phyloP scores from a whole-genome alignment of 78 protist species.

The Bigelowiella natans region DNA sequence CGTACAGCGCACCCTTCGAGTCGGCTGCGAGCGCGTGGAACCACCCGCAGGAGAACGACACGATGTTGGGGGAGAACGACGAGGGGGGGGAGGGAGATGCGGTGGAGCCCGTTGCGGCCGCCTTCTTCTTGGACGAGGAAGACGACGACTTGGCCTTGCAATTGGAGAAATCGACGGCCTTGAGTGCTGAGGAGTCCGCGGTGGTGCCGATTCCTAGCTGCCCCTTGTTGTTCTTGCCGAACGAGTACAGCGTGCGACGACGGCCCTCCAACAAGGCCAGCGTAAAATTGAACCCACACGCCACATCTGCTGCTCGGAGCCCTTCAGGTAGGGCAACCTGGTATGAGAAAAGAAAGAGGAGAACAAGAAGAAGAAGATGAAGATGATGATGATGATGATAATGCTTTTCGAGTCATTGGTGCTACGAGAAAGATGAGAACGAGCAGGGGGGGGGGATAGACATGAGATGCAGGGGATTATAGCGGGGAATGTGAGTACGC shows the following conservation, averaged over 20 bases:
- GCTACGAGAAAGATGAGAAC: no score
- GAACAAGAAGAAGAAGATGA: no score
- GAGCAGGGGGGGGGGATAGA: no score
- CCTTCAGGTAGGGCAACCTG: no score
- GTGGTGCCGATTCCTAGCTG: not conserved
- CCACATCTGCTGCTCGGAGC: not conserved
- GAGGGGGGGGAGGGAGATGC: not conserved
- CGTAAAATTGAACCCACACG: not conserved
- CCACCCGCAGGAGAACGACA: not conserved
- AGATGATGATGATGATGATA: no score
- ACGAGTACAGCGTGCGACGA: not conserved
- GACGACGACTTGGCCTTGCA: no score
- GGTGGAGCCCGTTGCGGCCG: no score
- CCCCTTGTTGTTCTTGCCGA: not conserved
- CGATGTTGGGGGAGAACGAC: not conserved
- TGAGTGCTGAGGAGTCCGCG: not conserved
- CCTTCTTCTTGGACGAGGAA: no score
- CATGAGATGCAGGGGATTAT: no score
- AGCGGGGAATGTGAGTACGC: no score
- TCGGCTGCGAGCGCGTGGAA: not conserved
- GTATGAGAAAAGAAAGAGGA: no score
- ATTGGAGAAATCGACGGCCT: not conserved
- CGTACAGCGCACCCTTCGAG: not conserved
- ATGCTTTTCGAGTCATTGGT: no score
- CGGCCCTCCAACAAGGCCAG: not conserved